A percentile compares a stretch with the other conserved stretches of the same genome.
phyloP scores from a whole-genome alignment of 1,284 basidiomycete genomes.

The Inonotus hispidus region DNA sequence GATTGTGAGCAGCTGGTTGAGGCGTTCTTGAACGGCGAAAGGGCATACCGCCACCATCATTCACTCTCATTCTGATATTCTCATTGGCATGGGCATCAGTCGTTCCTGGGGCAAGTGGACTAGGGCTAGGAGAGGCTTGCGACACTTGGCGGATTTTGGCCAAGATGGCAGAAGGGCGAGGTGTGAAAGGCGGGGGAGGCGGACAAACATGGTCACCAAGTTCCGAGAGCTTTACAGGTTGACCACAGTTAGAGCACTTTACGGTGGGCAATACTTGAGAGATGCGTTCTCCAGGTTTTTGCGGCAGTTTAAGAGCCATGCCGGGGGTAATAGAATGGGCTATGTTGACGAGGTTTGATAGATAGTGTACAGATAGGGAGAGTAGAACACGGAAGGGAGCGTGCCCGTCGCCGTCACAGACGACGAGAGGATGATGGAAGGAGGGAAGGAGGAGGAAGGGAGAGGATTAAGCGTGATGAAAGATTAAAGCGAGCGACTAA shows the following conservation, averaged over 20 bases:
- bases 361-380: conserved; percentile 6
- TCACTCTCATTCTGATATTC: neutral
- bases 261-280: conserved; percentile 78
- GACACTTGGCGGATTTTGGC: conserved; percentile 18
- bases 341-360: neutral
- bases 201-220: conserved; percentile 18
- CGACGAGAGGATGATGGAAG: conserved; percentile 3
- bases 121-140: conserved; percentile 3
- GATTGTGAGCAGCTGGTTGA: conserved; percentile 3
- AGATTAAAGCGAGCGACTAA: conserved; percentile 2
- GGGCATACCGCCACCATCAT: neutral
- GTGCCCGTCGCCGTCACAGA: neutral
- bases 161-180: conserved; percentile 13
- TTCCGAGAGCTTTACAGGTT: conserved; percentile 40
- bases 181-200: conserved; percentile 18
- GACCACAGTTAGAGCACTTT: conserved; percentile 74
- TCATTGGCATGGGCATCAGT: neutral
- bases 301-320: conserved; percentile 14
- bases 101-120: neutral
- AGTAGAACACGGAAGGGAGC: neutral
- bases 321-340: neutral
- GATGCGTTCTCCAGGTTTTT: conserved; percentile 35
- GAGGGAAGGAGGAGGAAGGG: neutral
- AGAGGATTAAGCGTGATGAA: neutral
- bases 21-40: conserved; percentile 16